Percentiles rank a stretch among this genome's conserved stretches.
These are phyloP conservation scores for Lactarius hengduanensis DNA, from an alignment of 768 basidiomycete genomes.

Conservation along the genomic window DNA sequence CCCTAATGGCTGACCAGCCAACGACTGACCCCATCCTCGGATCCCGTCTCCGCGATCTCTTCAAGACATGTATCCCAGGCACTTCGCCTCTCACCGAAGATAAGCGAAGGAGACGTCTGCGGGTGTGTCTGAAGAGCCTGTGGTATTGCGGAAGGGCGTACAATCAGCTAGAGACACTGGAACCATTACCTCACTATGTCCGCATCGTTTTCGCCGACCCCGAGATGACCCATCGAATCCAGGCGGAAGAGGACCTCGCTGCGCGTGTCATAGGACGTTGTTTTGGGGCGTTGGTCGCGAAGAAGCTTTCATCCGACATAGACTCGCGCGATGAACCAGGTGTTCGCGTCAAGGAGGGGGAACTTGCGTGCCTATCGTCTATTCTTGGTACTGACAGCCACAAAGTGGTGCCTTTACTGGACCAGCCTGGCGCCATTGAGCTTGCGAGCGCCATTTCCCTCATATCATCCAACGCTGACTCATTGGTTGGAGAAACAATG, in stretches of 20 bases:
- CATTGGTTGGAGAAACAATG: neutral
- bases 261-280: neutral
- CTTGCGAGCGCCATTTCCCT: neutral
- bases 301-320: neutral
- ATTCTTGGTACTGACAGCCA: neutral
- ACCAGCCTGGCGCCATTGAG: neutral
- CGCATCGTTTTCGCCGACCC: neutral
- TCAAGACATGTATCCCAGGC: neutral
- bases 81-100: neutral
- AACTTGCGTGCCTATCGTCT: neutral
- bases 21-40: neutral
- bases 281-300: neutral
- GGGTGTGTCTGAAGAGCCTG: neutral
- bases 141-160: slow-evolving; percentile 9
- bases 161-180: neutral
- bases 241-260: neutral
- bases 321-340: neutral
- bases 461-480: neutral
- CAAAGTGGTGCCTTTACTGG: neutral
- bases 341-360: neutral
- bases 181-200: neutral
- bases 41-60: slow-evolving; percentile 3
- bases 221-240: neutral
- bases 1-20: slow-evolving; percentile 2
- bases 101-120: neutral